Percentiles rank a stretch among this genome's conserved stretches.
Conservation (phyloP, 2,329 filamentous ascomycete genomes). For the Cladophialophora immunda region DNA sequence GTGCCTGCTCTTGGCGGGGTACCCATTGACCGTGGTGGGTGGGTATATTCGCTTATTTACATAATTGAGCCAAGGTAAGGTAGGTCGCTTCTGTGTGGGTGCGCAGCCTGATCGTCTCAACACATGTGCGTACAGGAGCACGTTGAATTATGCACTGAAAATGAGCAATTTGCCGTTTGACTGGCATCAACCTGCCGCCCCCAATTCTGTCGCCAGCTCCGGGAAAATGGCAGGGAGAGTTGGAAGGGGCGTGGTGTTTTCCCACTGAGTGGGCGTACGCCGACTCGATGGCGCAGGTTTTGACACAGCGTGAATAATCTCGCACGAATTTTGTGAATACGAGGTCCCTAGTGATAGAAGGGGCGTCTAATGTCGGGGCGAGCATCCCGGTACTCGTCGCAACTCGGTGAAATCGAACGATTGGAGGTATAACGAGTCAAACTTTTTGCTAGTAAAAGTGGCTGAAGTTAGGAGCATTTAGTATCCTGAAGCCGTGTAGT, state of each 20-base stretch:
- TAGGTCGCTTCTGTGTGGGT: background rate
- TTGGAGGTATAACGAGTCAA: background rate
- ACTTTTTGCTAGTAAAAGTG: conserved; percentile 1
- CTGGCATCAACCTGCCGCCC: background rate
- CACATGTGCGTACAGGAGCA: background rate
- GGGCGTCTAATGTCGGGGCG: background rate
- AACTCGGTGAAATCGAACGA: background rate
- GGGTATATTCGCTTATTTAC: background rate
- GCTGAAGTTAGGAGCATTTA: conserved; percentile 1
- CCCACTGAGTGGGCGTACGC: background rate
- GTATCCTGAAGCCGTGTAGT: background rate
- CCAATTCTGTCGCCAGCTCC: background rate
- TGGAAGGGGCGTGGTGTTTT: background rate
- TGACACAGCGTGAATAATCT: background rate
- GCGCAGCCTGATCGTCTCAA: background rate
- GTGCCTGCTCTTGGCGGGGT: background rate
- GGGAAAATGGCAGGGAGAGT: background rate
- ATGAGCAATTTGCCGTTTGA: background rate
- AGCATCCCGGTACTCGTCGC: background rate
- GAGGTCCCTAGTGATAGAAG: background rate
- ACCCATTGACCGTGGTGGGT: background rate
- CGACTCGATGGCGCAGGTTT: background rate
- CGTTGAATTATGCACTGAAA: background rate
- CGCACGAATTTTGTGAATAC: conserved; percentile 1
- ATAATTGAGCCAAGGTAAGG: background rate